Conservation (phyloP, 177 flowering plant genomes). For the Telopea speciosissima region DNA sequence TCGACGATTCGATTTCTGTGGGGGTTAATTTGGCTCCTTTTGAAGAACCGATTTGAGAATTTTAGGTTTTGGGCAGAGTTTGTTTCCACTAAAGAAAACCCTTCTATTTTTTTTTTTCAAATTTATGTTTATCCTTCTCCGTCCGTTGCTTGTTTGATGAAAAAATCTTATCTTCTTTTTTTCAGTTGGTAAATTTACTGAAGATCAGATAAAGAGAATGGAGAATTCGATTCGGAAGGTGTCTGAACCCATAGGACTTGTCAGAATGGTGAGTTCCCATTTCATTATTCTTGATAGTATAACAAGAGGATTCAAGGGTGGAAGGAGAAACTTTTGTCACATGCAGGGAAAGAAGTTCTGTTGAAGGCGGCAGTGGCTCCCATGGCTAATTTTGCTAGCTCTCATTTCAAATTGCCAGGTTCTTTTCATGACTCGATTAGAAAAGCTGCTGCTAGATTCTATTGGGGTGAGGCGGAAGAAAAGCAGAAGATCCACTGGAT, state of each 20-base stretch:
- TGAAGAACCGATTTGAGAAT: conserved; percentile 4
- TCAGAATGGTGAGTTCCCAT: conserved; percentile 49
- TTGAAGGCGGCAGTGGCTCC: too few species aligned
- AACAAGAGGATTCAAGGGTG: too few species aligned
- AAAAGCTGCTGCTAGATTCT: too few species aligned
- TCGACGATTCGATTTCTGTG: neutral
- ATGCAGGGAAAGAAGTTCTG: too few species aligned
- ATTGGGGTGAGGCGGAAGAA: too few species aligned
- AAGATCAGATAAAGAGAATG: conserved; percentile 82
- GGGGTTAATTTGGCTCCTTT: neutral
- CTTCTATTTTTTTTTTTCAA: neutral
- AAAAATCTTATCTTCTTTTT: neutral
- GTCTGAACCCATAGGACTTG: conserved; percentile 58
- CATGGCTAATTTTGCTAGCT: too few species aligned
- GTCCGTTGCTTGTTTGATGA: conserved; percentile 1
- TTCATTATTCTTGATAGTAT: too few species aligned
- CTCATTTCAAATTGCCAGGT: too few species aligned
- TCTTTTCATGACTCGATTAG: too few species aligned
- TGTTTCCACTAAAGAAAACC: neutral
- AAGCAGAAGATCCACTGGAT: too few species aligned
- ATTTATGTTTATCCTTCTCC: neutral
- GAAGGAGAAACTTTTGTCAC: too few species aligned
- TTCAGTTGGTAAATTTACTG: conserved; percentile 57
- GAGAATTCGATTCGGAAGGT: conserved; percentile 74
- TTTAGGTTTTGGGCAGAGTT: neutral